A percentile compares a stretch with the other conserved stretches of the same genome.
These are phyloP conservation scores for Kodamaea anthophila DNA, from an alignment of 1,139 yeast species.

Conservation along the genomic window DNA sequence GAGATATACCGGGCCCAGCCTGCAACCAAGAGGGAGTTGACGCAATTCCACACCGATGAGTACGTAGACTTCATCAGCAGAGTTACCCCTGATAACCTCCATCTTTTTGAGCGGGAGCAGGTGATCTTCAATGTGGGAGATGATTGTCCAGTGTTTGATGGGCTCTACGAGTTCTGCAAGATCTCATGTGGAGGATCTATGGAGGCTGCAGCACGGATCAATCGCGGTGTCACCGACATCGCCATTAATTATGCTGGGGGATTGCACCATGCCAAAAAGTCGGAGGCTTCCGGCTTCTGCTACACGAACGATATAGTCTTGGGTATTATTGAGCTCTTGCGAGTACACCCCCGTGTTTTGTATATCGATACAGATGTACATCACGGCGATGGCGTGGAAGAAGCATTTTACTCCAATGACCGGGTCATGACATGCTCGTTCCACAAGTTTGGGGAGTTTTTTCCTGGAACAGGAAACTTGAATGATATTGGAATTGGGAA, in stretches of 20 bases:
- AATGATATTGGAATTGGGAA: slow-evolving; percentile 85
- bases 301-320: slow-evolving; percentile 81
- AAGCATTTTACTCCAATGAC: slow-evolving; percentile 93
- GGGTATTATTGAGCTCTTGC: slow-evolving; percentile 79
- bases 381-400: slow-evolving; percentile 98
- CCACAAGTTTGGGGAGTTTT: slow-evolving; percentile 94
- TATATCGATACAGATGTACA: slow-evolving; percentile 95
- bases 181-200: slow-evolving; percentile 94
- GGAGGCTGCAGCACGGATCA: slow-evolving; percentile 95
- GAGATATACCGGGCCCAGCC: slow-evolving; percentile 96
- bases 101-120: slow-evolving; percentile 84
- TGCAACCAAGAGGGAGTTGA: slow-evolving; percentile 95
- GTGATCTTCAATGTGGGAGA: slow-evolving; percentile 94
- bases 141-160: slow-evolving; percentile 96
- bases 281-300: slow-evolving; percentile 95
- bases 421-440: slow-evolving; percentile 96
- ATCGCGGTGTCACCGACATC: slow-evolving; percentile 88
- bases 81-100: slow-evolving; percentile 91
- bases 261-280: slow-evolving; percentile 91
- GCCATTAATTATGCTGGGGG: slow-evolving; percentile 98
- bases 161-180: slow-evolving; percentile 88
- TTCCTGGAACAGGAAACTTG: slow-evolving; percentile 93
- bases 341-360: slow-evolving; percentile 89
- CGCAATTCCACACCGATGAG: slow-evolving; percentile 96
- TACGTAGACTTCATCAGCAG: slow-evolving; percentile 89